Evolutionary conservation across 345 rosid species (phyloP).

Genomic region (Psidium guajava): DNA sequence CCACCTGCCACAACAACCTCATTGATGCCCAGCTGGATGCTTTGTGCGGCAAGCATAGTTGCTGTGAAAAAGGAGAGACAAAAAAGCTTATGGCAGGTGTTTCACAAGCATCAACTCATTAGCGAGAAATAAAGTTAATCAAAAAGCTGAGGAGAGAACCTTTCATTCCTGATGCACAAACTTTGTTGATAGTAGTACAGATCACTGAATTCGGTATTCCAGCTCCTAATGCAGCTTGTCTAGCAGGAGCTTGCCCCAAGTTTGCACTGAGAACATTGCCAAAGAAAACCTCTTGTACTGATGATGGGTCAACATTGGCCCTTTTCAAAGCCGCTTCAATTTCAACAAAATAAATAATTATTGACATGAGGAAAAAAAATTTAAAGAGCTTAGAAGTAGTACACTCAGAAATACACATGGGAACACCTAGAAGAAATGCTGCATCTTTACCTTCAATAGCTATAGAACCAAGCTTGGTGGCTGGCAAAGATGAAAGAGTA

Average conservation of each 20-base stretch:
- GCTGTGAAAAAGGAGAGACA: conserved; percentile 35
- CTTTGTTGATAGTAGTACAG: conserved; percentile 92
- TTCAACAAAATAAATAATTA: conserved; percentile 2
- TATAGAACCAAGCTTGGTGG: conserved; percentile 91
- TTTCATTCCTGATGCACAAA: conserved; percentile 99
- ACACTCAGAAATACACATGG: neutral
- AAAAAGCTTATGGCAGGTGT: neutral
- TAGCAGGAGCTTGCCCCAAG: conserved; percentile 98
- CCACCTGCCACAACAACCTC: conserved; percentile 96
- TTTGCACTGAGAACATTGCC: conserved; percentile 96
- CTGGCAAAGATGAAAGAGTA: conserved; percentile 63
- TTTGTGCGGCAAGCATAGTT: conserved; percentile 87
- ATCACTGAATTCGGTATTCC: conserved; percentile 82
- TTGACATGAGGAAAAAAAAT: neutral
- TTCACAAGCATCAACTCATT: neutral
- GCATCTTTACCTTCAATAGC: conserved; percentile 56
- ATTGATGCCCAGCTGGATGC: conserved; percentile 87
- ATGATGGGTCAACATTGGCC: conserved; percentile 78
- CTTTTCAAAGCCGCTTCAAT: conserved; percentile 78
- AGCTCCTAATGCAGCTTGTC: conserved; percentile 96
- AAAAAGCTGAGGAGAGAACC: conserved; percentile 21
- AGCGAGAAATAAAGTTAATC: neutral
- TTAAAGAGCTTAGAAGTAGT: neutral
- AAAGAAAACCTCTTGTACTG: conserved; percentile 84
- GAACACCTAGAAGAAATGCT: neutral